Conservation (phyloP, 2,329 filamentous ascomycete genomes). For the Aspergillus felis region DNA sequence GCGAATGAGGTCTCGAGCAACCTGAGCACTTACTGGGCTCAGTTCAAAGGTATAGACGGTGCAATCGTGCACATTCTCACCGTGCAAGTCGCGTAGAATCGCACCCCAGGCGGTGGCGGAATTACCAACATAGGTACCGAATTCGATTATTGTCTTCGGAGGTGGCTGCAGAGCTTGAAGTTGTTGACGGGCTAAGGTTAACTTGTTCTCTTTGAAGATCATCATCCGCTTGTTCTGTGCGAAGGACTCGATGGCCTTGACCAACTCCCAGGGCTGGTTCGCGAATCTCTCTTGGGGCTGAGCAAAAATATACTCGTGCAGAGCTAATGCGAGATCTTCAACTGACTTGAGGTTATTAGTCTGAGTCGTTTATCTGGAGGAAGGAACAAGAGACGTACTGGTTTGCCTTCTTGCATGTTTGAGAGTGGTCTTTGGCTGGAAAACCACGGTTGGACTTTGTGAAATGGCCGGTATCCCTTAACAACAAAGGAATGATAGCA, state of each 20-base stretch:
- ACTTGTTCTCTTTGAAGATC: slow-evolving; percentile 29
- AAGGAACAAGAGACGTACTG: neutral
- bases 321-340: slow-evolving; percentile 6
- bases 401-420: too few relatives aligned
- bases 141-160: slow-evolving; percentile 34
- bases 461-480: too few relatives aligned
- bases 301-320: slow-evolving; percentile 19
- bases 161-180: slow-evolving; percentile 19
- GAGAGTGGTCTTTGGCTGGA: too few relatives aligned
- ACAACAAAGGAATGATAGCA: too few relatives aligned
- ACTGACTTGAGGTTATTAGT: neutral
- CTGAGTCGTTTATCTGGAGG: too few relatives aligned
- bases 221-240: slow-evolving; percentile 28
- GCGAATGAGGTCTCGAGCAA: slow-evolving; percentile 30
- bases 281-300: slow-evolving; percentile 11
- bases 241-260: slow-evolving; percentile 31
- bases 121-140: slow-evolving; percentile 36
- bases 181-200: slow-evolving; percentile 16
- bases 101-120: slow-evolving; percentile 32
- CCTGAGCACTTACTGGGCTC: slow-evolving; percentile 25
- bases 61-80: slow-evolving; percentile 10
- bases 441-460: too few relatives aligned
- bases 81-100: slow-evolving; percentile 22
- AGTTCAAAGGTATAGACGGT: slow-evolving; percentile 37
- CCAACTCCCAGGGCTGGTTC: slow-evolving; percentile 26